Evolutionary conservation across 2,329 filamentous ascomycete genomes (phyloP), one percentile per base, ranked within the genome.

Genomic region (Penicillium sp.): DNA sequence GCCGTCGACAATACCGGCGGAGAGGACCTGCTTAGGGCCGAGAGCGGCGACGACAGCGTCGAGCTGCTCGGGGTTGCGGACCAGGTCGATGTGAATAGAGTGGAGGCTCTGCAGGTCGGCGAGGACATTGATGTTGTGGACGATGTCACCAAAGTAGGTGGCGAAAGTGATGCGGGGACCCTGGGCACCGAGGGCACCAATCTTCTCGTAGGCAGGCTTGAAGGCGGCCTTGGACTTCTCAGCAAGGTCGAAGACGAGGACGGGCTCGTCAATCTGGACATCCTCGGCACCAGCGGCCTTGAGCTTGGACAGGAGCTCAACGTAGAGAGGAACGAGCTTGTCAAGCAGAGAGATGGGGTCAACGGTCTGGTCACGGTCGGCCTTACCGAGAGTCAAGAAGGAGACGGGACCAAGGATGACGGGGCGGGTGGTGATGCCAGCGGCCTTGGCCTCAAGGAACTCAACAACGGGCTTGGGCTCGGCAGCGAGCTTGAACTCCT

Each of bases 91-190:
- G 83, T 99, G 94, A 68, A 99, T 84, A 71, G 84, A 93, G 77
- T 95, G 85, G 73, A 96, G 79, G 71, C 85, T 85, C 66, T 83
- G 78, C 63, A 87, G 76, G 76, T 87, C 85, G 74, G 90, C 85
- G 70, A 99, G 79, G 66, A 91, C 86, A 72, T 97, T 92, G 68
- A 97, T 86, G 88, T 99, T 99, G 89, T 99, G 94, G 71, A 97
- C 91, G 66, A 99, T 92, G 79, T 99, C 94, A 82, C 94, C 94
- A 74, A 99, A 99, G 87, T 97, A 99, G 73, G 94, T 97, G 76
- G 94, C 89, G 72, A 99, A 85, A 70, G 94, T 85, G 57, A 97
- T 79, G 77, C 93, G 88, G 72, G 94, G 93, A 73, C 92, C 89
- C 78, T 87, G 88, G 81, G 82, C 83, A 73, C 89, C 90, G 58